Evolutionary conservation across 495 filamentous ascomycete genomes (phyloP).

Genomic region (Baudoinia panamericana): DNA sequence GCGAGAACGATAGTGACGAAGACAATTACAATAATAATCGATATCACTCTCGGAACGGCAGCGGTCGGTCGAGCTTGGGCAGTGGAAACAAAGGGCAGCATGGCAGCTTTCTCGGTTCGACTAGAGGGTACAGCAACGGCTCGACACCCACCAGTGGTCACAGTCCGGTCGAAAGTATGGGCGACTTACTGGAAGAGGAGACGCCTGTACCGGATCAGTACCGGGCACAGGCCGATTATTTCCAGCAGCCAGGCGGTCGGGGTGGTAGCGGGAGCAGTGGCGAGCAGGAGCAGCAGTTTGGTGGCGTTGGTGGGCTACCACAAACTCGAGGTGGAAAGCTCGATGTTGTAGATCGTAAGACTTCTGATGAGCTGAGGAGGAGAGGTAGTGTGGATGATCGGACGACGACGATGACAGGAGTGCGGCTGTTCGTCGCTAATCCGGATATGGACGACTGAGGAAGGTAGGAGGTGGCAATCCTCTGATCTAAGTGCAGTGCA

Average conservation of each 20-base stretch:
- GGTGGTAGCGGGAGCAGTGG: slow-evolving; percentile 40
- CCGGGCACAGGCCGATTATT: slow-evolving; percentile 27
- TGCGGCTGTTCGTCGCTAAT: slow-evolving; percentile 85
- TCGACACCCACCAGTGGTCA: slow-evolving; percentile 44
- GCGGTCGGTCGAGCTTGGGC: slow-evolving; percentile 52
- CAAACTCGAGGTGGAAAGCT: slow-evolving; percentile 33
- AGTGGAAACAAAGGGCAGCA: slow-evolving; percentile 58
- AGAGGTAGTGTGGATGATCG: slow-evolving; percentile 91
- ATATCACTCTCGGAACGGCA: slow-evolving; percentile 29
- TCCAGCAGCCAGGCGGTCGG: slow-evolving; percentile 26
- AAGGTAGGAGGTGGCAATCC: no score
- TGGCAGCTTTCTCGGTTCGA: slow-evolving; percentile 36
- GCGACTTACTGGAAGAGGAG: slow-evolving; percentile 40
- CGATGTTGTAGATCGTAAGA: slow-evolving; percentile 55
- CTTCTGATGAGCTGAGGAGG: slow-evolving; percentile 60
- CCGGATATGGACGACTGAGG: slow-evolving; percentile 61
- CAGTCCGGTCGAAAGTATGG: slow-evolving; percentile 35
- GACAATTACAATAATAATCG: slow-evolving; percentile 38
- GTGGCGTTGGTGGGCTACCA: slow-evolving; percentile 40
- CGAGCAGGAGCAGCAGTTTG: slow-evolving; percentile 45
- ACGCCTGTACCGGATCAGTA: slow-evolving; percentile 36
- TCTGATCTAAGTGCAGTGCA: not conserved
- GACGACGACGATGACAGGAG: slow-evolving; percentile 68
- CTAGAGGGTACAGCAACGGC: slow-evolving; percentile 48
- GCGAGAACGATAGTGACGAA: slow-evolving; percentile 65